Evolutionary conservation across 2,329 filamentous ascomycete genomes (phyloP).

Genomic region (Hymenoscyphus occultus): DNA sequence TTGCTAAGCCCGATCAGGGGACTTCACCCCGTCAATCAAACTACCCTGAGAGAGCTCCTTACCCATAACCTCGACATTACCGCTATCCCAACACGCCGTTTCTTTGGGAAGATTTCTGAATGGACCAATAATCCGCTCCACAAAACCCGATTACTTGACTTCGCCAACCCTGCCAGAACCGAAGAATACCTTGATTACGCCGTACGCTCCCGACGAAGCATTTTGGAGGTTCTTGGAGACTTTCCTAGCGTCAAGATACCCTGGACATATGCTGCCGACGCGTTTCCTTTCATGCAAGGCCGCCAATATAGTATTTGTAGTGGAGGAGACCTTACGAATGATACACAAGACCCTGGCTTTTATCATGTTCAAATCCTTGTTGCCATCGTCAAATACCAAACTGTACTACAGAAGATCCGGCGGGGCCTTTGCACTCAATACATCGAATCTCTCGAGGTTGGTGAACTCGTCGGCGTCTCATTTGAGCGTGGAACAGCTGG

Average conservation of each 20-base stretch:
- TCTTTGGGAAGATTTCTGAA: constrained; percentile 75
- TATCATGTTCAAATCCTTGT: constrained; percentile 68
- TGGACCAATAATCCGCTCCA: constrained; percentile 72
- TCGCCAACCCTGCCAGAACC: constrained; percentile 72
- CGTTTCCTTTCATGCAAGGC: constrained; percentile 81
- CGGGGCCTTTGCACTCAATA: constrained; percentile 91
- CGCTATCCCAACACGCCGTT: constrained; percentile 81
- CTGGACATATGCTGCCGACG: constrained; percentile 64
- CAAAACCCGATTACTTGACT: constrained; percentile 77
- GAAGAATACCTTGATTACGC: constrained; percentile 98
- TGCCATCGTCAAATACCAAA: constrained; percentile 88
- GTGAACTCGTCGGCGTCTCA: constrained; percentile 38
- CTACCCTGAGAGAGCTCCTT: constrained; percentile 69
- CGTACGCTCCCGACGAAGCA: constrained; percentile 81
- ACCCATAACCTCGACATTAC: constrained; percentile 85
- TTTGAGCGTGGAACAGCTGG: constrained; percentile 7
- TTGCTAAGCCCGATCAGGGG: constrained; percentile 38
- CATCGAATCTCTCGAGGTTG: constrained; percentile 58
- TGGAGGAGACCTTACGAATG: constrained; percentile 47
- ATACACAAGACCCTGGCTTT: constrained; percentile 12
- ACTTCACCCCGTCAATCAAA: constrained; percentile 31
- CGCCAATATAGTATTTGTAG: constrained; percentile 92
- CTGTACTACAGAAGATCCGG: constrained; percentile 77
- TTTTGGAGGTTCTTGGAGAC: constrained; percentile 88
- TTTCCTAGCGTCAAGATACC: constrained; percentile 84